Evolutionary conservation across 78 protist species (phyloP).

Genomic region (Dictyostelium intermedium): DNA sequence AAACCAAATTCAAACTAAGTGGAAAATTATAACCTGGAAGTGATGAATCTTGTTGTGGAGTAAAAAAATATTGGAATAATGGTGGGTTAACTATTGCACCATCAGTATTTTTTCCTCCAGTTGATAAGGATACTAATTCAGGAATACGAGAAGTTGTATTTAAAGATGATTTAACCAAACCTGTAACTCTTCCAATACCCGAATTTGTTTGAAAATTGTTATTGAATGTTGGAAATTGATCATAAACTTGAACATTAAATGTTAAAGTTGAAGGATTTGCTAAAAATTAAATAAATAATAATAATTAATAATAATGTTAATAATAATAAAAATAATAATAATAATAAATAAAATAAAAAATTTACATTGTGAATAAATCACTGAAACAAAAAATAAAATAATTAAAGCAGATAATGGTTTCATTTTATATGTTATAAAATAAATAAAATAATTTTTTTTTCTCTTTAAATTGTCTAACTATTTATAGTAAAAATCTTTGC

Average conservation of each 20-base stretch:
- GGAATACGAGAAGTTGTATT: background rate
- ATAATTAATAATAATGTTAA: too few relatives aligned
- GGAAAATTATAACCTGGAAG: background rate
- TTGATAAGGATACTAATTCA: background rate
- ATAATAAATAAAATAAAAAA: too few relatives aligned
- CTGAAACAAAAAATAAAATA: background rate
- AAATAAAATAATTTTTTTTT: too few relatives aligned
- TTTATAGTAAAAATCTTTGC: too few relatives aligned
- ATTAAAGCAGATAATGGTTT: background rate
- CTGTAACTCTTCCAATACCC: background rate
- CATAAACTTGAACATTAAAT: background rate
- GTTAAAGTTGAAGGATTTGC: background rate
- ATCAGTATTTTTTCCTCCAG: background rate
- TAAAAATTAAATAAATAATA: too few relatives aligned
- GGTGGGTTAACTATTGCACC: too few relatives aligned
- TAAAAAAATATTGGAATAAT: background rate
- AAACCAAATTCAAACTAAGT: background rate
- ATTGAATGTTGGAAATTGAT: background rate
- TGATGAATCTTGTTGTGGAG: background rate
- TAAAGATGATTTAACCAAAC: background rate
- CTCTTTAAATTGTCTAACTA: too few relatives aligned
- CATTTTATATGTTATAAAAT: too few relatives aligned
- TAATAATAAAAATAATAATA: too few relatives aligned
- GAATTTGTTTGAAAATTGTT: constrained; percentile 1
- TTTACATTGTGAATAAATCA: background rate